These are phyloP conservation scores for Arxiozyma slooffiae DNA, from an alignment of 1,139 yeast species.

Conservation along the genomic window DNA sequence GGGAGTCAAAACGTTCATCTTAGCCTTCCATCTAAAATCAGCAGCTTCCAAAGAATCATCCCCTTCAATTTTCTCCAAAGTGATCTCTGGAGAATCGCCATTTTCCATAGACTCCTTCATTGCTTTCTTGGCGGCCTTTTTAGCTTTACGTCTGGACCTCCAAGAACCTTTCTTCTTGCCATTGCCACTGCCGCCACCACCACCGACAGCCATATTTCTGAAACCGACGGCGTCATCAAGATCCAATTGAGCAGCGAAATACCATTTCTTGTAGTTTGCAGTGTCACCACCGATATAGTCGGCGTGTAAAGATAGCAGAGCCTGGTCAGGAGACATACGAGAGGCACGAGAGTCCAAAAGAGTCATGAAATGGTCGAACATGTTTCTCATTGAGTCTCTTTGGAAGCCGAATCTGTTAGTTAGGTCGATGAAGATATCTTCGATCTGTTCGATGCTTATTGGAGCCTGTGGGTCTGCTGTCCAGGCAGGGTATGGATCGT, in stretches of 20 bases:
- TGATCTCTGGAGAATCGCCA: constrained; percentile 37
- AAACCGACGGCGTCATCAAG: constrained; percentile 74
- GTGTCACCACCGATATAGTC: constrained; percentile 95
- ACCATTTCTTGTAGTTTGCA: constrained; percentile 91
- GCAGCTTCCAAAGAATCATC: constrained; percentile 75
- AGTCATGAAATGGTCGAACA: constrained; percentile 93
- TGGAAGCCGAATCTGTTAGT: constrained; percentile 94
- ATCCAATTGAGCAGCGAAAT: constrained; percentile 85
- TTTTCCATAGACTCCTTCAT: constrained; percentile 31
- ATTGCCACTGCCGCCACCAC: not conserved
- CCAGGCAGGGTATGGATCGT: constrained; percentile 95
- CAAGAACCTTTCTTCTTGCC: constrained; percentile 33
- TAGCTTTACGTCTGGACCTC: constrained; percentile 44
- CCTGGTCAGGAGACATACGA: constrained; percentile 95
- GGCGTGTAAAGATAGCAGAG: constrained; percentile 83
- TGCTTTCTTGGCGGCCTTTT: constrained; percentile 46
- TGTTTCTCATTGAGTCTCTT: constrained; percentile 92
- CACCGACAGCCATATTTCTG: constrained; percentile 72
- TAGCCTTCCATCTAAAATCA: constrained; percentile 73
- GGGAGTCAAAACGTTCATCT: constrained; percentile 60
- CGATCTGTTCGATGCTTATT: constrained; percentile 75
- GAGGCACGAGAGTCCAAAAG: constrained; percentile 90
- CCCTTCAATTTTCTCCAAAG: constrained; percentile 67
- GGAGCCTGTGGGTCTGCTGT: constrained; percentile 86
- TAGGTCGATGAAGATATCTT: constrained; percentile 81